Evolutionary conservation across 495 filamentous ascomycete species (phyloP), one percentile per base, ranked within the genome.

Genomic region (Schizothecium vesticola): DNA sequence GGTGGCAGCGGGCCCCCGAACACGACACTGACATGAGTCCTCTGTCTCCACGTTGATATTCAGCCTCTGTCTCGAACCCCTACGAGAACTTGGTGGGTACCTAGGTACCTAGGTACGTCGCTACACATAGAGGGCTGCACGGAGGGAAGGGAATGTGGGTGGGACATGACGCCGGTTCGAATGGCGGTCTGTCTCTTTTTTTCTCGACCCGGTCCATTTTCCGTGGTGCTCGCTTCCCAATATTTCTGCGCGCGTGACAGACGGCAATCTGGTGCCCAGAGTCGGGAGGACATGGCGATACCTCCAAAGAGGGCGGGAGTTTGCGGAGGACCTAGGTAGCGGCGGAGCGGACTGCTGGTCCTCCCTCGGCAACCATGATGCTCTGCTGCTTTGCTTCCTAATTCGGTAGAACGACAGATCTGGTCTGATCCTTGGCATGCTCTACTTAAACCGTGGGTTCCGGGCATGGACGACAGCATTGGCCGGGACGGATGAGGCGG

Each of bases 401-500:
- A 61, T 31, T n/a, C 21, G 60, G 60, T 28, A 31, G 28, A 23
- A 22, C 25, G 13, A 61, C 26, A 12, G 43, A n/a, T n/a, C 43
- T 51, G 33, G 59, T 61, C 33, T 23, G 29, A 22, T 55, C 24
- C 29, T n/a, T 64, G 21, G 19, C 33, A 22, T 5, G 36, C 23
- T 26, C 29, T 9, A 31, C 9, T 8, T 23, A 67, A 29, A 23
- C 43, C 31, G 58, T 59, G 29, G 58, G 36, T 25, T 36, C 33
- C 65, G 58, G 25, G 58, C 19, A 19, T 55, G 12, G 36, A 22
- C 31, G 3, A 21, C 57, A 43, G 58, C 16, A 58, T 24, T 36
- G n/a, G 26, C 19, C n/a, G 43, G 63, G 23, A 58, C 23, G 43
- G 51, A 65, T 26, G 51, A 65, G 63, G 63, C 63, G 63, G 63